Evolutionary conservation across 768 basidiomycete genomes (phyloP).

Genomic region (Serendipita vermifera): DNA sequence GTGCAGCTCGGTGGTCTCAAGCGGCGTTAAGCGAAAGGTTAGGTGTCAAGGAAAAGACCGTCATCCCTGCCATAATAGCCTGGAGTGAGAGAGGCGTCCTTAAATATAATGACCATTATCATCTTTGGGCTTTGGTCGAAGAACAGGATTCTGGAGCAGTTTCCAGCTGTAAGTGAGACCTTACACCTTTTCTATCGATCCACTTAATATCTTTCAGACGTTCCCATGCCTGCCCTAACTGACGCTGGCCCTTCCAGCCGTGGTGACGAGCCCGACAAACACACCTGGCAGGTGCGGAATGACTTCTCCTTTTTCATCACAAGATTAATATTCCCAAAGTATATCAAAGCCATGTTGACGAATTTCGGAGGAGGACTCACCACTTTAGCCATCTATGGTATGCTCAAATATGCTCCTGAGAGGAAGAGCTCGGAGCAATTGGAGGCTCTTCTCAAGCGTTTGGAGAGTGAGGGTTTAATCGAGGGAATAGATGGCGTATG

Average conservation of each 20-base stretch:
- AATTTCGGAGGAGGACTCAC: constrained; percentile 68
- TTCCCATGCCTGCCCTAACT: constrained; percentile 21
- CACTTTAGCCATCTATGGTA: constrained; percentile 73
- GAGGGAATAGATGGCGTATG: constrained; percentile 56
- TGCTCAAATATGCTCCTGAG: constrained; percentile 75
- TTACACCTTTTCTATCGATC: background rate
- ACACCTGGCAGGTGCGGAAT: constrained; percentile 74
- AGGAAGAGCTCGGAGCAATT: constrained; percentile 61
- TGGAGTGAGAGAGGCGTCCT: constrained; percentile 79
- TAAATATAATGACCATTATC: constrained; percentile 47
- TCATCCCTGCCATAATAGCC: constrained; percentile 61
- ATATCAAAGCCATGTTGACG: constrained; percentile 83
- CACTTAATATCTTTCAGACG: constrained; percentile 12
- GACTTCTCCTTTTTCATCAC: constrained; percentile 10
- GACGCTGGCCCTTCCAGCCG: constrained; percentile 40
- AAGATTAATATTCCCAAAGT: constrained; percentile 32
- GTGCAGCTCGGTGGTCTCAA: constrained; percentile 54
- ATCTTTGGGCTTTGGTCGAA: constrained; percentile 53
- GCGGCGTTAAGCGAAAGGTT: constrained; percentile 54
- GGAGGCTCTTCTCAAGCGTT: constrained; percentile 64
- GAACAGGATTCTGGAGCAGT: constrained; percentile 32
- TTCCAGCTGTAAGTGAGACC: constrained; percentile 11
- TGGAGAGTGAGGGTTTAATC: constrained; percentile 64
- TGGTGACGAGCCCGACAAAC: constrained; percentile 42
- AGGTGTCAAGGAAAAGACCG: constrained; percentile 50